These are phyloP conservation scores for Beta lomatogona DNA, from an alignment of 179 eudicot species.

Conservation along the genomic window DNA sequence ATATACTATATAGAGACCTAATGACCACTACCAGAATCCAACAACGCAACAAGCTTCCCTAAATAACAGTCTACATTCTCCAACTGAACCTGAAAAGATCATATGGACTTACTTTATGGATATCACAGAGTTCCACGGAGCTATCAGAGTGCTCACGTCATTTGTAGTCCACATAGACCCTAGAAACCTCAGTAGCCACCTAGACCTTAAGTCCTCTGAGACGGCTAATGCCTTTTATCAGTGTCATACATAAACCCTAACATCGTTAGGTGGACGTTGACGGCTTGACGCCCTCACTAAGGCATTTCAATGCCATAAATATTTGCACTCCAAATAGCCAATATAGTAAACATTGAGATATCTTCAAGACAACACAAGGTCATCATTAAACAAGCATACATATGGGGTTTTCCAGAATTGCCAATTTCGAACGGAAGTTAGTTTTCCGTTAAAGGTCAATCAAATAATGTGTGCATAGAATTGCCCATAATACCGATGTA, in stretches of 20 bases:
- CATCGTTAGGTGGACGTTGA: background rate
- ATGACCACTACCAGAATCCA: background rate
- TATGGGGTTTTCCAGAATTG: background rate
- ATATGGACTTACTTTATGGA: background rate
- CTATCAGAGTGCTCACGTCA: background rate
- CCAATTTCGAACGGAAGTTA: background rate
- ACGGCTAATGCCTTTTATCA: background rate
- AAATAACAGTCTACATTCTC: background rate
- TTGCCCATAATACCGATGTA: background rate
- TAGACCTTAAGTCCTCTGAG: background rate
- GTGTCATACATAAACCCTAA: too few species aligned
- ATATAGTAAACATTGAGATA: background rate
- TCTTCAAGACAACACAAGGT: background rate
- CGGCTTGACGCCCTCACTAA: background rate
- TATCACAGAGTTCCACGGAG: background rate
- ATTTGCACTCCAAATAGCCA: background rate
- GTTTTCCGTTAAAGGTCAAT: background rate
- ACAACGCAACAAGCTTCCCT: background rate
- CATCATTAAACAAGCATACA: background rate
- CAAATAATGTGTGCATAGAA: background rate
- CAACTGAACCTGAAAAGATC: background rate
- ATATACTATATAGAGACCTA: background rate
- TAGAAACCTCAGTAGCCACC: background rate
- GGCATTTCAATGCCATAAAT: background rate
- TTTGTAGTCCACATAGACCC: background rate